phyloP scores from a whole-genome alignment of 1,284 basidiomycete species.

The Ganoderma sinense region DNA sequence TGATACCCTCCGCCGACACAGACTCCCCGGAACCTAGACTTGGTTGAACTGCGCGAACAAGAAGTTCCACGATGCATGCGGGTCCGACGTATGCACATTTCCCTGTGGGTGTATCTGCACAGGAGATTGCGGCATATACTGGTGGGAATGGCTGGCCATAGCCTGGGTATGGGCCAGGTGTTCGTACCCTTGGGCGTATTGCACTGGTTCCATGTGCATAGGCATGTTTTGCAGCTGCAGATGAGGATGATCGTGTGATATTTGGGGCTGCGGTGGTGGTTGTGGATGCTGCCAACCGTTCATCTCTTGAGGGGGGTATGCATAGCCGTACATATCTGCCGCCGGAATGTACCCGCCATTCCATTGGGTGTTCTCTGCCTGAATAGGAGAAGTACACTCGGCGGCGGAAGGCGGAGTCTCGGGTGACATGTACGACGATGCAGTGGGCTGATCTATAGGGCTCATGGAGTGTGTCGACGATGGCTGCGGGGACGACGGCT shows the following conservation, averaged over 20 bases:
- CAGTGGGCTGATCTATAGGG: conserved; percentile 30
- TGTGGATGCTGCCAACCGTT: conserved; percentile 34
- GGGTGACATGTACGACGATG: conserved; percentile 29
- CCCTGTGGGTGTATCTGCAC: conserved; percentile 26
- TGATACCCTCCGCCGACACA: background rate
- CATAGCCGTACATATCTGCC: conserved; percentile 28
- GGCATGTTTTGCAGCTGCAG: conserved; percentile 21
- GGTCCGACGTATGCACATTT: conserved; percentile 32
- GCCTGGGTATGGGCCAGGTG: conserved; percentile 15
- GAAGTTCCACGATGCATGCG: conserved; percentile 39
- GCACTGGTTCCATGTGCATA: conserved; percentile 26
- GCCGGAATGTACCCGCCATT: conserved; percentile 20
- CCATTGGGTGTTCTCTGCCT: conserved; percentile 16
- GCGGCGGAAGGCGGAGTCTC: conserved; percentile 13
- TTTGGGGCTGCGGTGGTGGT: conserved; percentile 28
- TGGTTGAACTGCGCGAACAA: conserved; percentile 39
- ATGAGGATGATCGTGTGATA: conserved; percentile 24
- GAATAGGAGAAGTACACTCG: conserved; percentile 7
- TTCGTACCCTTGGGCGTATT: conserved; percentile 29
- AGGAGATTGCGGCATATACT: conserved; percentile 29
- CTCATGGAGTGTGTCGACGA: conserved; percentile 35
- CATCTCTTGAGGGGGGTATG: conserved; percentile 29
- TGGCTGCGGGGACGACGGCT: conserved; percentile 48
- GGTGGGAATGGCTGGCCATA: conserved; percentile 16
- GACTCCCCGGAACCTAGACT: conserved; percentile 9